Evolutionary conservation across 1,284 basidiomycete genomes (phyloP), one percentile per base, ranked within the genome.

Genomic region (Ganoderma resinaceum): DNA sequence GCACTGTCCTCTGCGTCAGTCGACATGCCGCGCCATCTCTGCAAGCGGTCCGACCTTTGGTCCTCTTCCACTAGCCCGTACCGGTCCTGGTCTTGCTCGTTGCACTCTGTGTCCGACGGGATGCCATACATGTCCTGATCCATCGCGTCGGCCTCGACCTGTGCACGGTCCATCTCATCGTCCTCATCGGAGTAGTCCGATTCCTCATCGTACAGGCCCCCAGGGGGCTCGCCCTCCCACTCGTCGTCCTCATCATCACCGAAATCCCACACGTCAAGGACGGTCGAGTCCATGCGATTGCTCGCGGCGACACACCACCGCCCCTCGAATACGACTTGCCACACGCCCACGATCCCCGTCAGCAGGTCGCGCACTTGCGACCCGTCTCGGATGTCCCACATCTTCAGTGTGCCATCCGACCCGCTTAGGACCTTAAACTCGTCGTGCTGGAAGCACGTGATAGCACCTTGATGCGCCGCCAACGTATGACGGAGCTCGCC

Each of bases 361-460:
- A 98, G 84, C 69, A 98, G 83, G 79, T 98, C 96, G 52, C 95
- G 87, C 23, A 95, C 90, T 63, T 94, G 90, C 0, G 86, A 86
- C 33, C 96, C 96, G 67, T 95, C 93, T 59, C 90, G 84, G 69
- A 97, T 88, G 78, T 98, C 94, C 97, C 97, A 98, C 88, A 98
- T 93, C 85, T 98, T 98, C 73, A 98, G 85, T 53, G 94, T 95
- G n/a, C 96, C 97, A 76, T 98, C 96, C 12, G 92, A 94, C 8
- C 97, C 96, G 74, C 92, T 95, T 55, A 98, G 86, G 62, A 98
- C 95, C 79, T 97, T 97, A 85, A 95, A 94, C 78, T 98, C 96
- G 78, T 98, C 96, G 76, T 98, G 96, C 80, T 96, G 94, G 87
- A 98, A 98, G 80, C 96, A 98, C 8, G 96, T 98, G 75, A 98